A percentile compares a stretch with the other conserved stretches of the same genome.
Evolutionary conservation across 1,284 basidiomycete species (phyloP).

Genomic region (Puccinia horiana): DNA sequence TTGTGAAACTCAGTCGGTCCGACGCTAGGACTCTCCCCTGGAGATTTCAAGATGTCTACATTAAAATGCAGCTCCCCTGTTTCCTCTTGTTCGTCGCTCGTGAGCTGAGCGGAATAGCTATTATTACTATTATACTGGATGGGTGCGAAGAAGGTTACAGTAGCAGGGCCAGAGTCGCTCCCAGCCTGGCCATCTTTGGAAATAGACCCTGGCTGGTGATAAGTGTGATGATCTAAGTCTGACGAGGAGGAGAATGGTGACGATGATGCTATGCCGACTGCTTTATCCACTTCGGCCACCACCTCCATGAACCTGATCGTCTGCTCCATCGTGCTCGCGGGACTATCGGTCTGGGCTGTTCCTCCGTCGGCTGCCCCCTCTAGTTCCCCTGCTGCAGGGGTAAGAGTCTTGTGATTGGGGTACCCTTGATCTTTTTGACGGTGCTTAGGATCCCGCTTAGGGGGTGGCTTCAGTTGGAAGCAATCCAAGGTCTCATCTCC

Average conservation of each 20-base stretch:
- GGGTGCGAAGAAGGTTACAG: neutral
- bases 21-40: neutral
- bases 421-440: neutral
- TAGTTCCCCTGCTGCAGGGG: constrained; percentile 25
- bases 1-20: neutral
- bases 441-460: neutral
- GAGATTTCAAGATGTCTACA: constrained; percentile 2
- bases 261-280: constrained; percentile 2
- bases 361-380: constrained; percentile 17
- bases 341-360: neutral
- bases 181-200: constrained; percentile 2
- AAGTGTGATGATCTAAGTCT: constrained; percentile 6
- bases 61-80: constrained; percentile 4
- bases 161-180: neutral
- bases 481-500: constrained; percentile 3
- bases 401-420: neutral
- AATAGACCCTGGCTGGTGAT: neutral
- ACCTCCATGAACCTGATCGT: constrained; percentile 29
- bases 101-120: neutral
- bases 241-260: neutral
- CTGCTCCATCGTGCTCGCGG: constrained; percentile 7
- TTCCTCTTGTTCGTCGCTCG: neutral
- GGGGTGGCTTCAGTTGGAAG: constrained; percentile 12
- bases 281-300: constrained; percentile 33
- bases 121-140: neutral